Base-by-base conservation (phyloP, 345 rosid species). In the Melaleuca alternifolia region DNA sequence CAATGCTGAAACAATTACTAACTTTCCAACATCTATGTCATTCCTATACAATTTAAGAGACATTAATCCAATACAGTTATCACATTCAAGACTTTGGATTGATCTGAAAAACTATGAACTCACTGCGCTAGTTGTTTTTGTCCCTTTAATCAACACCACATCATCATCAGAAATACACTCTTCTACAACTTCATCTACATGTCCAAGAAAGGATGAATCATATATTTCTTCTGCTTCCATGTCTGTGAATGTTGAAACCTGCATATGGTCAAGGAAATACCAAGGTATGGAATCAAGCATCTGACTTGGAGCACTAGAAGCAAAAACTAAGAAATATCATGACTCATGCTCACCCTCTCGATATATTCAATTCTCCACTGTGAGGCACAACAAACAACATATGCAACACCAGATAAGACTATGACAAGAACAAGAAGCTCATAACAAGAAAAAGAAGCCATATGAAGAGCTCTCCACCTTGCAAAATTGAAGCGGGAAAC, bases 151-250 rank as follows among this genome's bases (percentile, higher is more conserved):
- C 94, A 98, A 62, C 54, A 98, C 85, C 71, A 96, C 99, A 89
- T 98, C 99, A 90, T 94, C 99, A 91, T 94, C 98, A n/a, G 99
- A 93, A 86, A 98, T 93, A 76, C 97, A 93, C 90, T 98, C 99
- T 91, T 98, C 99, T 52, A 94, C 95, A 88, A 98, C 98, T 89
- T 98, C 98, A 75, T 95, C 95, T 50, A 99, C 98, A 87, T 85
- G 84, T 79, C 99, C 99, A 75, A 95, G 95, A 85, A 95, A 87
- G 85, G 97, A 93, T 3, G 96, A 87, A 91, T 98, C 99, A 89
- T 93, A 98, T 83, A 99, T 98, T 90, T 96, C 99, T 62, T 98
- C 98, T 5, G 99, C 99, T 88, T 98, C 99, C 99, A 95, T 98
- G 88, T 98, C 99, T 85, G 98, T 98, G 91, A 98, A 98, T 84